Conservation (phyloP, 805 yeast species). For the Ascoidea asiatica region DNA sequence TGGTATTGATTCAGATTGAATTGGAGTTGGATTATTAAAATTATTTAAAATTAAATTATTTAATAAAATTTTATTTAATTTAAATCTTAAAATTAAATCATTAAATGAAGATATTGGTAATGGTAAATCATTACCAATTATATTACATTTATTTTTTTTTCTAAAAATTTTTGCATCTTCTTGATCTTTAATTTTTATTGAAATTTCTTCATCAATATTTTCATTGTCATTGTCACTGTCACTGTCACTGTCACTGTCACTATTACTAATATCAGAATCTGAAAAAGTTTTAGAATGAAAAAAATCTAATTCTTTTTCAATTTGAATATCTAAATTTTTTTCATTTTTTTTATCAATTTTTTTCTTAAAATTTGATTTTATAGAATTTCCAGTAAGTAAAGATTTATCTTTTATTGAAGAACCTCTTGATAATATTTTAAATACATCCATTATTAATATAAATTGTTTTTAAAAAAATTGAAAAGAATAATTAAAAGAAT, state of each 20-base stretch:
- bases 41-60: conserved; percentile 54
- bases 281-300: conserved; percentile 40
- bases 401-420: conserved; percentile 59
- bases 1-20: conserved; percentile 87
- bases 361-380: conserved; percentile 16
- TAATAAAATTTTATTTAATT: conserved; percentile 36
- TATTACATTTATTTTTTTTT: conserved; percentile 47
- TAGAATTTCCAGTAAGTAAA: not conserved
- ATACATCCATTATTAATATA: conserved; percentile 95
- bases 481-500: too few relatives aligned
- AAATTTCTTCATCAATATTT: conserved; percentile 19
- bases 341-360: conserved; percentile 20
- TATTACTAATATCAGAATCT: not conserved
- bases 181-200: conserved; percentile 32
- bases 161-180: conserved; percentile 54
- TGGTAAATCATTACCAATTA: conserved; percentile 80
- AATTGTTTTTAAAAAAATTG: too few relatives aligned
- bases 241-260: conserved; percentile 2
- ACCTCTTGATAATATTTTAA: conserved; percentile 74
- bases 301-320: conserved; percentile 71
- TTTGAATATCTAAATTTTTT: conserved; percentile 29
- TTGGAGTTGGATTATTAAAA: conserved; percentile 81
- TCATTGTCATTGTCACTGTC: conserved; percentile 15
- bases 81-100: conserved; percentile 59
- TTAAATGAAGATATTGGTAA: conserved; percentile 82